Evolutionary conservation across 148 eudicot genomes (phyloP).

Genomic region (Vaccinium vitisidaea): DNA sequence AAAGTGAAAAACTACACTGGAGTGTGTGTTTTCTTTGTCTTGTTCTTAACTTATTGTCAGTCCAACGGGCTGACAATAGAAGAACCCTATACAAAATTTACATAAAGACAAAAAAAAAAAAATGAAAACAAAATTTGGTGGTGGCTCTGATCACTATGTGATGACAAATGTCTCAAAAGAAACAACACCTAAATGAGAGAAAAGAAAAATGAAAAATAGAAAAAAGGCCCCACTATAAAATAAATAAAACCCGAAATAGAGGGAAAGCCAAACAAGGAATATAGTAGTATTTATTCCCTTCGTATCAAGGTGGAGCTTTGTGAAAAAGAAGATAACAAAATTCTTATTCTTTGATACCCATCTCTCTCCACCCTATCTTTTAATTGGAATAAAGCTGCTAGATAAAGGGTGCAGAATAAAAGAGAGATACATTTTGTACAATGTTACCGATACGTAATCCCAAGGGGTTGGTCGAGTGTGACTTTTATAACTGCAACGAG

Average conservation of each 20-base stretch:
- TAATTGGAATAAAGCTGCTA: slow-evolving; percentile 29
- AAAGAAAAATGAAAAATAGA: neutral
- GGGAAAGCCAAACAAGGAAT: slow-evolving; percentile 16
- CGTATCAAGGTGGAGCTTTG: slow-evolving; percentile 29
- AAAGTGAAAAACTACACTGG: too few species aligned
- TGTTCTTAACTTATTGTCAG: too few species aligned
- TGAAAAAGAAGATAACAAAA: slow-evolving; percentile 22
- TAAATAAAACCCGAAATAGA: slow-evolving; percentile 11
- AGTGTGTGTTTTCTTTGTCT: too few species aligned
- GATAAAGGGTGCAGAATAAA: slow-evolving; percentile 12
- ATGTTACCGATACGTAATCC: neutral
- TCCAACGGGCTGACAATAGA: too few species aligned
- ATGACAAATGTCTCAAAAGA: slow-evolving; percentile 12
- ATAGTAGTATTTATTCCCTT: slow-evolving; percentile 19
- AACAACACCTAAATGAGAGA: neutral
- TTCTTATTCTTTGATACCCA: slow-evolving; percentile 42
- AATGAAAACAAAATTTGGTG: neutral
- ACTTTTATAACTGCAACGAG: neutral
- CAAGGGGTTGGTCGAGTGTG: neutral
- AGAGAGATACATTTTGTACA: neutral
- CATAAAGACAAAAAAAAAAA: neutral
- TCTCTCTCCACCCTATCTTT: slow-evolving; percentile 23
- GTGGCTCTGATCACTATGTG: neutral
- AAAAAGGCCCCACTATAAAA: neutral
- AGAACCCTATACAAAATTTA: too few species aligned